Conservation (phyloP, 495 filamentous ascomycete genomes). For the Lindgomyces ingoldianus region DNA sequence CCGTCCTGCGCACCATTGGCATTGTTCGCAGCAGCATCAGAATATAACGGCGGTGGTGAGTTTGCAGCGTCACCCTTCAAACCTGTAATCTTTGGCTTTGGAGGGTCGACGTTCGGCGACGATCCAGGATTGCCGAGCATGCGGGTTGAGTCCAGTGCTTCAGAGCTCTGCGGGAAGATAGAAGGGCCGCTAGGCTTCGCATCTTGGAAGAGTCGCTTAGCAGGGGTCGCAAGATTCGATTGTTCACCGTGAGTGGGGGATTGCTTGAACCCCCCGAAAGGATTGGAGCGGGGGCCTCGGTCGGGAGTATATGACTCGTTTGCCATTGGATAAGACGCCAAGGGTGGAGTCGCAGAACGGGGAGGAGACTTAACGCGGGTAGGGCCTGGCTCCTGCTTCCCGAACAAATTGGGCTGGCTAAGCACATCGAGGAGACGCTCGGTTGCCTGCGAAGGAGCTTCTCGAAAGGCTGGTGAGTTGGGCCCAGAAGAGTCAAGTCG, state of each 20-base stretch:
- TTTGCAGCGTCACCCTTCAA: slow-evolving; percentile 28
- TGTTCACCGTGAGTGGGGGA: slow-evolving; percentile 47
- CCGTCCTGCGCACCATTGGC: slow-evolving; percentile 36
- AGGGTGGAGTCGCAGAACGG: slow-evolving; percentile 52
- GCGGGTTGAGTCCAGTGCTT: slow-evolving; percentile 1
- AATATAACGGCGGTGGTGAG: slow-evolving; percentile 37
- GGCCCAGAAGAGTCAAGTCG: slow-evolving; percentile 35
- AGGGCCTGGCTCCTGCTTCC: slow-evolving; percentile 36
- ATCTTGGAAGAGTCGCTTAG: slow-evolving; percentile 35
- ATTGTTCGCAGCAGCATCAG: slow-evolving; percentile 33
- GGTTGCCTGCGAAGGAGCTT: slow-evolving; percentile 22
- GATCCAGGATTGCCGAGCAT: slow-evolving; percentile 1
- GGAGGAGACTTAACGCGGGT: slow-evolving; percentile 47
- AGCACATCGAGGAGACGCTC: slow-evolving; percentile 33
- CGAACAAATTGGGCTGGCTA: slow-evolving; percentile 13
- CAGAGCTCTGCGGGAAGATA: neutral
- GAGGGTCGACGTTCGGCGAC: slow-evolving; percentile 14
- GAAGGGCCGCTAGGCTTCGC: too few relatives aligned
- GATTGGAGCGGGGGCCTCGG: slow-evolving; percentile 54
- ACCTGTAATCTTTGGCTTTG: slow-evolving; percentile 23
- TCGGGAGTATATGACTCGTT: slow-evolving; percentile 59
- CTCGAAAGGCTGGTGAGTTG: slow-evolving; percentile 31
- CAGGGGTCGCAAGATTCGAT: slow-evolving; percentile 29
- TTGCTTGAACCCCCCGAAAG: slow-evolving; percentile 45
- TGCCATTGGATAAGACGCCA: slow-evolving; percentile 45